These are phyloP conservation scores for Trametes polyzona DNA, from an alignment of 1,284 basidiomycete genomes.

Conservation along the genomic window DNA sequence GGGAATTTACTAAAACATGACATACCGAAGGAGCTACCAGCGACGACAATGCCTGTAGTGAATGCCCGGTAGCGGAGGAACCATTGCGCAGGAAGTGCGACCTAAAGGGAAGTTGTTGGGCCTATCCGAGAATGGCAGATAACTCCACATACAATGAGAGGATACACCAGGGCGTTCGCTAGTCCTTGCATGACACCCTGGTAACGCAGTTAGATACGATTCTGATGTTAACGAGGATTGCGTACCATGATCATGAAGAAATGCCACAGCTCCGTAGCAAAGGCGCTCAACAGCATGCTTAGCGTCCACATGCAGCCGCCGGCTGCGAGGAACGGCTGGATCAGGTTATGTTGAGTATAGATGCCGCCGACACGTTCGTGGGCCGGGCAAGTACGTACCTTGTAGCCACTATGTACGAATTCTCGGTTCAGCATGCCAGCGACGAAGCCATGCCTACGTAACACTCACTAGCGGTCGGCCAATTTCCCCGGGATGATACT, in stretches of 20 bases:
- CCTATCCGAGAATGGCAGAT: neutral
- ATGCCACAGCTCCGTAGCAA: constrained; percentile 28
- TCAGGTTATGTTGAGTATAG: too few species aligned
- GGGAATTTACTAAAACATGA: neutral
- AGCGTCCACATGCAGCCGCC: constrained; percentile 24
- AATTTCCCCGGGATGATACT: constrained; percentile 27
- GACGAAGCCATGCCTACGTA: neutral
- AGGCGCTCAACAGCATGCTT: constrained; percentile 24
- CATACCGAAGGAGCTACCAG: constrained; percentile 27
- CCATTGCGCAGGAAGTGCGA: constrained; percentile 28
- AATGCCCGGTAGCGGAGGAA: constrained; percentile 24
- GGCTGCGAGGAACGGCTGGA: constrained; percentile 23
- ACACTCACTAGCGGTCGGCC: constrained; percentile 28
- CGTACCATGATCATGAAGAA: constrained; percentile 27
- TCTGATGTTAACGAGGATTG: neutral
- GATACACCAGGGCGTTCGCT: constrained; percentile 24
- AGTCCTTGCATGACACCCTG: constrained; percentile 28
- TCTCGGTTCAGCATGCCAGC: constrained; percentile 1
- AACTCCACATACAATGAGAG: constrained; percentile 22
- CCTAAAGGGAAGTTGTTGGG: neutral
- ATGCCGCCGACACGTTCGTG: neutral
- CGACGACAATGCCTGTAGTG: constrained; percentile 26
- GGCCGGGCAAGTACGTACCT: constrained; percentile 5
- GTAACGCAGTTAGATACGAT: neutral
- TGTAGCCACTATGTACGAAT: constrained; percentile 19